Evolutionary conservation across 441 rosid species (phyloP).

Genomic region (Arabidopsis hybrid): DNA sequence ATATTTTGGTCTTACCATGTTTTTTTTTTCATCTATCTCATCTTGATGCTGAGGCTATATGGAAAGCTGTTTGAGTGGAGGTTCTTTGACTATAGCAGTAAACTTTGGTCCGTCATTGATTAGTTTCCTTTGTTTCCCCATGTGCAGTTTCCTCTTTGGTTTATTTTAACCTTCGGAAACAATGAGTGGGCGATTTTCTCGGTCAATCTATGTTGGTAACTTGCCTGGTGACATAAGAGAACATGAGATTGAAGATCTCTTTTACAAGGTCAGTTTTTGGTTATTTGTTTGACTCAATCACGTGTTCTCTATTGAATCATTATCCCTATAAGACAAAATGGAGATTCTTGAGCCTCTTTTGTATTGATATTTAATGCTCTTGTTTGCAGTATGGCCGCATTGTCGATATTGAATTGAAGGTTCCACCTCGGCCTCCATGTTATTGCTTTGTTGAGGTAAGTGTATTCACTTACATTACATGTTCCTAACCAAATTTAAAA

Average conservation of each 20-base stretch:
- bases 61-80: constrained; percentile 41
- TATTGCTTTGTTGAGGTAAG: constrained; percentile 94
- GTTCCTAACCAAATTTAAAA: constrained; percentile 5
- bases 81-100: constrained; percentile 37
- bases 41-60: constrained; percentile 45
- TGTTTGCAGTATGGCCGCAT: constrained; percentile 81
- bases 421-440: constrained; percentile 95
- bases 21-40: constrained; percentile 30
- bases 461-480: neutral
- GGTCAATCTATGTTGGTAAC: constrained; percentile 95
- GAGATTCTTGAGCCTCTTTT: neutral
- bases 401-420: constrained; percentile 89
- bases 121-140: neutral
- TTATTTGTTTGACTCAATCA: constrained; percentile 13
- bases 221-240: constrained; percentile 90
- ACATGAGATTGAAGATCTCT: constrained; percentile 87
- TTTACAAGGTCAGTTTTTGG: constrained; percentile 73
- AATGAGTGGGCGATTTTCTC: constrained; percentile 98
- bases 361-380: constrained; percentile 10
- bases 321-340: neutral
- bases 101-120: constrained; percentile 26
- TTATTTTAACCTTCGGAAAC: constrained; percentile 42
- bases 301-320: neutral
- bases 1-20: constrained; percentile 54
- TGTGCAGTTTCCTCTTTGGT: constrained; percentile 40